A percentile compares a stretch with the other conserved stretches of the same genome.
phyloP scores from a whole-genome alignment of 1,139 yeast genomes.

The Yamadazyma aaseri region DNA sequence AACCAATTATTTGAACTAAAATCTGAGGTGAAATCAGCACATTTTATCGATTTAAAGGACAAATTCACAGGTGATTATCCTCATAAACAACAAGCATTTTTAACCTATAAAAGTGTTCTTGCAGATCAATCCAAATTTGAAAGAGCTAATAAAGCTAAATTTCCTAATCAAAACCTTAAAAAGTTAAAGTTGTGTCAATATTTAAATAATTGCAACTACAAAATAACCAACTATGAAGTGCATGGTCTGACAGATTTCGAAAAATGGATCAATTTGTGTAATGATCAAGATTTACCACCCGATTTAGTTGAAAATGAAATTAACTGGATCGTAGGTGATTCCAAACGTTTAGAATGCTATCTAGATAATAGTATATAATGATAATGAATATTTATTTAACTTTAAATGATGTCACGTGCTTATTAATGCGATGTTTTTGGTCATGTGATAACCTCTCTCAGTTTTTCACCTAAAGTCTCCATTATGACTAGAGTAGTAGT shows the following conservation, averaged over 20 bases:
- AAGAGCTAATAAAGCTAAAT: constrained; percentile 8
- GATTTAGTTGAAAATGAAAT: constrained; percentile 26
- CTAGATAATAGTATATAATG: constrained; percentile 5
- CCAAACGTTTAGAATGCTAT: constrained; percentile 35
- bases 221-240: constrained; percentile 1
- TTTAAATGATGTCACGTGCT: neutral
- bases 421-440: neutral
- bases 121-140: constrained; percentile 13
- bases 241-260: constrained; percentile 19
- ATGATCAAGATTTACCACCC: constrained; percentile 20
- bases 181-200: constrained; percentile 25
- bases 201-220: constrained; percentile 11
- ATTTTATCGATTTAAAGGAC: constrained; percentile 28
- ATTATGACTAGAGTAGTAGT: constrained; percentile 65
- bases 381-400: neutral
- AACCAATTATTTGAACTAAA: constrained; percentile 31
- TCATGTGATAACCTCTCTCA: too few species aligned
- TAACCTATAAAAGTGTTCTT: constrained; percentile 13
- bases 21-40: constrained; percentile 25
- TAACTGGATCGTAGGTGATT: constrained; percentile 45
- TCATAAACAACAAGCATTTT: constrained; percentile 11
- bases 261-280: constrained; percentile 32
- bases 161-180: constrained; percentile 10
- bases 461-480: too few species aligned
- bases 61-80: constrained; percentile 7